Evolutionary conservation across 176 grass and related monocot genomes (phyloP), one percentile per base, ranked within the genome.

Genomic region (Musa acuminata): DNA sequence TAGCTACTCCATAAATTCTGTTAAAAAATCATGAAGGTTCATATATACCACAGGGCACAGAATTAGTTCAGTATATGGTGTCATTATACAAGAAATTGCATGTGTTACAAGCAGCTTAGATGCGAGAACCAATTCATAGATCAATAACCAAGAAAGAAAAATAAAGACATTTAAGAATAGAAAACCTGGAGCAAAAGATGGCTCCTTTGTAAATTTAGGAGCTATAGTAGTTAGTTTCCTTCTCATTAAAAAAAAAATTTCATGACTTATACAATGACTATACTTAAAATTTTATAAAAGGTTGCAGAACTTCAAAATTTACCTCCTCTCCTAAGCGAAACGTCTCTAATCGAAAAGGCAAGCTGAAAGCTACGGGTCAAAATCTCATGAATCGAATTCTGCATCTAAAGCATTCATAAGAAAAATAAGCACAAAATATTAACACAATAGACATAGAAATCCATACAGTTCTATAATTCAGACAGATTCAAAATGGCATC

Each of bases 311-410:
- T 80, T 75, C n/a, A 20, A 59, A 73, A 73, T 11, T 6, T 83
- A 93, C 94, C 94, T 63, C 49, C 68, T 85, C 77, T 86, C 67
- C 83, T 80, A 80, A 98, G 69, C 51, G 94, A 89, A 76, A 91
- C 51, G 55, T n/a, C 82, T 93, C 90, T 93, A 79, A 98, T 84
- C 73, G 94, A 90, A 83, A 93, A 93, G 8, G 94, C 90, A 87
- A 98, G 90, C 78, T 89, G 94, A 85, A 98, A 98, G 65, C 94
- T 98, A 54, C 86, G 78, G 66, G 86, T 78, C 80, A 98, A 75
- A 78, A 93, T 79, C 72, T 98, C 90, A 23, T 87, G 69, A 74
- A 76, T 26, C 49, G 90, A 90, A 63, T 80, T 80, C 94, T 98
- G 85, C 50, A 84, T 19, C 69, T 70, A 48, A 70, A 82, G 85